A percentile compares a stretch with the other conserved stretches of the same genome.
These are phyloP conservation scores for Globisporangium cederbergense DNA, from an alignment of 352 stramenopile species.

Conservation along the genomic window DNA sequence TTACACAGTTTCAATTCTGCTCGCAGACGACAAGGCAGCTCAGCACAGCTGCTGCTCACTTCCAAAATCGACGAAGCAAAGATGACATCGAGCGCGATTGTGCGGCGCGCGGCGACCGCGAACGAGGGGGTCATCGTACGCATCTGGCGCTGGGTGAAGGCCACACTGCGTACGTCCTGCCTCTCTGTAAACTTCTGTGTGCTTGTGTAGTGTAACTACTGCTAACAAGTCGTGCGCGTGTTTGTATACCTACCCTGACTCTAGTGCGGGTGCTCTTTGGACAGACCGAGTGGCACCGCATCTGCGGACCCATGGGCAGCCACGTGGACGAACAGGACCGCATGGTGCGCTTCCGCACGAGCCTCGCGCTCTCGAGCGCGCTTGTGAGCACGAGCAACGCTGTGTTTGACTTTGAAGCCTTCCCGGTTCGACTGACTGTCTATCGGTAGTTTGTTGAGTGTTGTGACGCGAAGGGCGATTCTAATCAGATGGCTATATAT, in stretches of 20 bases:
- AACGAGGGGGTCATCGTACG: conserved; percentile 52
- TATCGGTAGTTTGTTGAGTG: not conserved
- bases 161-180: conserved; percentile 28
- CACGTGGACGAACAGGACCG: conserved; percentile 54
- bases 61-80: not conserved
- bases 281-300: conserved; percentile 69
- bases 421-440: conserved; percentile 33
- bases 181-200: not conserved
- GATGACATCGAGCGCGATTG: conserved; percentile 53
- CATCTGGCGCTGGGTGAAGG: conserved; percentile 73
- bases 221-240: not conserved
- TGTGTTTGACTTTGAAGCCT: conserved; percentile 75
- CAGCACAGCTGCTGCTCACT: not conserved
- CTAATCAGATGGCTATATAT: not conserved
- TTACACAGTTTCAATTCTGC: not conserved
- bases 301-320: conserved; percentile 41
- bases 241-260: not conserved
- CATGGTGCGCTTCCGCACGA: conserved; percentile 72
- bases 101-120: conserved; percentile 54
- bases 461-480: conserved; percentile 8
- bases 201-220: not conserved
- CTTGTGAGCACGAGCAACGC: conserved; percentile 73
- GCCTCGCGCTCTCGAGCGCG: conserved; percentile 49
- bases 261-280: conserved; percentile 57
- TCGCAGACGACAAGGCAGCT: not conserved